Evolutionary conservation across 169 alveolate species (phyloP), one percentile per base, ranked within the genome.

Genomic region (Amoebophrya sp.): DNA sequence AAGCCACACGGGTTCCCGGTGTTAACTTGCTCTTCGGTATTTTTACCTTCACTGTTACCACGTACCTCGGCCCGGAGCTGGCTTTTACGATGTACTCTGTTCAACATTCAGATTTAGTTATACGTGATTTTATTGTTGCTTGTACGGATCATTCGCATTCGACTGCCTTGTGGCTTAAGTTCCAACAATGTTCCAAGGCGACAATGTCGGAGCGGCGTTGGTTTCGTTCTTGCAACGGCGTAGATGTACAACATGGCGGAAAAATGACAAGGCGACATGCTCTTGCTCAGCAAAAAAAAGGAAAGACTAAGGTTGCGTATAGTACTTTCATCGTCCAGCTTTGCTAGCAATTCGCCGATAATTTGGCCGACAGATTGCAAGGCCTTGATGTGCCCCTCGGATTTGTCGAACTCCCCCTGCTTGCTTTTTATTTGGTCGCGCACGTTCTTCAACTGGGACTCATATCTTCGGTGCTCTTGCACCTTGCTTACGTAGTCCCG

Each of bases 281-380:
- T n/a, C n/a, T 53, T 77, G 47, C 39, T 39, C 92, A 54, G 23
- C 23, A 7, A 77, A 7, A 77, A 7, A 88, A 38, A 38, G n/a
- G 3, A 88, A 32, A 23, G 3, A 3, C 35, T n/a, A 55, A 90
- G 10, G 7, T 14, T 29, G 35, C 29, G 39, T 91, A 14, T 25
- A 92, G 92, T 77, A 95, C 98, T 98, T 66, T 98, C 99, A 53
- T 97, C 97, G 94, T 97, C 98, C 77, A 98, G 96, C 92, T 97
- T 96, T 91, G 98, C 96, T 88, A 98, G 95, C 77, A 99, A 99
- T 94, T 99, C 99, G 90, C 99, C 99, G 88, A 98, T 97, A 53
- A 98, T 96, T 95, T 98, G 99, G 23, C 99, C 99, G 77, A 98
- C 99, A 93, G 99, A 97, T 94, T 99, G 99, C 55, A 98, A 95